Evolutionary conservation across 768 basidiomycete genomes (phyloP).

Genomic region (Trametes cubensis): DNA sequence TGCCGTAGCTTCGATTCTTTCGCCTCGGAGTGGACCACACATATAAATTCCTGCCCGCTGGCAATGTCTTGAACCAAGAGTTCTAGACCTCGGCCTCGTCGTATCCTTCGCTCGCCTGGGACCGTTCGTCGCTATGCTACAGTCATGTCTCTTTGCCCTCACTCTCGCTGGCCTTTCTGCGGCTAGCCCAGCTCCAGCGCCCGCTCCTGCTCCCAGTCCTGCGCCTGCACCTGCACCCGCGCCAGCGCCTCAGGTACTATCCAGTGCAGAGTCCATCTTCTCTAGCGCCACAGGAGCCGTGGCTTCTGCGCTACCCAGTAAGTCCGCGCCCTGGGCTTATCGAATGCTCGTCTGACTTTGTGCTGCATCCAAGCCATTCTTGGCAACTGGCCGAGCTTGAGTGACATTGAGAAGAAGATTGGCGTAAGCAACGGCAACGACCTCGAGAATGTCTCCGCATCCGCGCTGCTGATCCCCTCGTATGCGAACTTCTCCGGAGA

Average conservation of each 20-base stretch:
- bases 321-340: neutral
- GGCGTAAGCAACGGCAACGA: constrained; percentile 24
- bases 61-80: too few relatives aligned
- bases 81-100: too few relatives aligned
- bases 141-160: neutral
- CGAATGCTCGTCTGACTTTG: neutral
- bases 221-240: constrained; percentile 9
- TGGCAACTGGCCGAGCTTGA: constrained; percentile 28
- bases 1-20: too few relatives aligned
- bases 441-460: constrained; percentile 23
- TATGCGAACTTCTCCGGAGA: constrained; percentile 26
- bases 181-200: constrained; percentile 9
- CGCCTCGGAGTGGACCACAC: too few relatives aligned
- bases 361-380: constrained; percentile 19
- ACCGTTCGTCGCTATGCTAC: neutral
- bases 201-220: constrained; percentile 10
- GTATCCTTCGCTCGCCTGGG: too few relatives aligned
- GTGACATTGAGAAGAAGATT: constrained; percentile 29
- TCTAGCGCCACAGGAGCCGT: constrained; percentile 20
- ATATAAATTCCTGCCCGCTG: too few relatives aligned
- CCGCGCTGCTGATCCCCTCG: constrained; percentile 28
- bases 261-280: constrained; percentile 12
- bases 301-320: constrained; percentile 20
- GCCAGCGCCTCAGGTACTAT: constrained; percentile 11
- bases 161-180: neutral